phyloP scores from a whole-genome alignment of 192 early-diverging fungal genomes.

The Lobulomyces angularis region DNA sequence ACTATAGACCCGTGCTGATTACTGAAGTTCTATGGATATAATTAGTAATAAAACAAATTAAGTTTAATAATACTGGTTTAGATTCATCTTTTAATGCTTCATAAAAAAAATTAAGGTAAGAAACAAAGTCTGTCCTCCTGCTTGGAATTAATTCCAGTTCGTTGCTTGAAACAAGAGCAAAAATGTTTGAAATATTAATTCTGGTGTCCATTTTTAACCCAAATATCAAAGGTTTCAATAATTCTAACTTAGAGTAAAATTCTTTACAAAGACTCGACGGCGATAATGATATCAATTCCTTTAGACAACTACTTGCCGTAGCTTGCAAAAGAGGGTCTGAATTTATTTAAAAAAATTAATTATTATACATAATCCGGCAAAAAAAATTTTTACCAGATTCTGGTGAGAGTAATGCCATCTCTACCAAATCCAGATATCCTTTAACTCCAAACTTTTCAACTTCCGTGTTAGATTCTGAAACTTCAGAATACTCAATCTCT shows the following conservation, averaged over 20 bases:
- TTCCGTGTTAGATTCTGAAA: conserved; percentile 9
- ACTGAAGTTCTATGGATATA: too few relatives aligned
- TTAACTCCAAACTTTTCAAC: conserved; percentile 19
- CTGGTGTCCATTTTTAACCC: neutral
- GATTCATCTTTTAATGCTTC: too few relatives aligned
- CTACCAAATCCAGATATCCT: conserved; percentile 43
- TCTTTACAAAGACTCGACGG: conserved; percentile 40
- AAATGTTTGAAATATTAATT: neutral
- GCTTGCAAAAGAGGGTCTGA: conserved; percentile 49
- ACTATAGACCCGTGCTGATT: conserved; percentile 57
- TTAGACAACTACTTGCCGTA: conserved; percentile 47
- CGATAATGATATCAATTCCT: conserved; percentile 58
- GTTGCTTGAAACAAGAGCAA: neutral
- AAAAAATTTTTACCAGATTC: conserved; percentile 21
- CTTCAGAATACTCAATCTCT: conserved; percentile 15
- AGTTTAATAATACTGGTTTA: too few relatives aligned
- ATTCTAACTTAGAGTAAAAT: conserved; percentile 33
- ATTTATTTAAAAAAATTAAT: neutral
- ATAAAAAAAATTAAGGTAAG: too few relatives aligned
- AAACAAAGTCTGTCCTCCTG: too few relatives aligned
- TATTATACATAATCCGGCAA: neutral
- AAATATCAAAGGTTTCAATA: conserved; percentile 27
- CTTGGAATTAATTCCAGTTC: too few relatives aligned
- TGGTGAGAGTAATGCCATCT: conserved; percentile 38
- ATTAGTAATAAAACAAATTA: neutral